Evolutionary conservation across 225 moss, liverwort and hornwort species (phyloP).

Genomic region (Neckera pumila): DNA sequence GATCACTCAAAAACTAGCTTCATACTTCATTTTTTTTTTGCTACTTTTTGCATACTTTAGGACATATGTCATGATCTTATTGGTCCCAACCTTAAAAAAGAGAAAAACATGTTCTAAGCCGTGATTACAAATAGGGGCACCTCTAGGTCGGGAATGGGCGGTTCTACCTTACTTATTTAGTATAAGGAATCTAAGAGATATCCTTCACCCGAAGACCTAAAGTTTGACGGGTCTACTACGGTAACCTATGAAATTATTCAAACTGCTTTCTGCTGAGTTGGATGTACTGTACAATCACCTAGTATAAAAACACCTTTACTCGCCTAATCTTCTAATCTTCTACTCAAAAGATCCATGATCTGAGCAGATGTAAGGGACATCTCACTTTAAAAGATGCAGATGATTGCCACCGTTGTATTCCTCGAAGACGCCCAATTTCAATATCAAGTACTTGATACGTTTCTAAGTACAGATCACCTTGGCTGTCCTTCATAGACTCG

Average conservation of each 20-base stretch:
- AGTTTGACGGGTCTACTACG: not conserved
- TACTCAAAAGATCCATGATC: not conserved
- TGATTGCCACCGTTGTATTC: constrained; percentile 88
- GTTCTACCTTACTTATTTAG: not conserved
- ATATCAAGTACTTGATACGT: constrained; percentile 93
- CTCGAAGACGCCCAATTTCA: constrained; percentile 88
- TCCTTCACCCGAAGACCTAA: not conserved
- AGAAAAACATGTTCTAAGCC: no score
- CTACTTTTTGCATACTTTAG: no score
- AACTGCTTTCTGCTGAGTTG: not conserved
- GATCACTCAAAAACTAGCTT: no score
- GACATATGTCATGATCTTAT: no score
- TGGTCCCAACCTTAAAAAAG: no score
- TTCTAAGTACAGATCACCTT: constrained; percentile 85
- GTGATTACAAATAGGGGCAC: no score
- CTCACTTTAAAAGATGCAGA: constrained; percentile 82
- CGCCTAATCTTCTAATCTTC: not conserved
- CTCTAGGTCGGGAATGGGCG: no score
- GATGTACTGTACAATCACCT: not conserved
- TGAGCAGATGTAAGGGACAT: not conserved
- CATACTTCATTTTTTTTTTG: no score
- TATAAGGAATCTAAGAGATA: not conserved
- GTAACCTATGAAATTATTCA: not conserved
- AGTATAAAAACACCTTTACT: not conserved
- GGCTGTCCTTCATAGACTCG: constrained; percentile 97